These are phyloP conservation scores for Lachnellula suecica DNA, from an alignment of 2,329 filamentous ascomycete genomes.

Conservation along the genomic window DNA sequence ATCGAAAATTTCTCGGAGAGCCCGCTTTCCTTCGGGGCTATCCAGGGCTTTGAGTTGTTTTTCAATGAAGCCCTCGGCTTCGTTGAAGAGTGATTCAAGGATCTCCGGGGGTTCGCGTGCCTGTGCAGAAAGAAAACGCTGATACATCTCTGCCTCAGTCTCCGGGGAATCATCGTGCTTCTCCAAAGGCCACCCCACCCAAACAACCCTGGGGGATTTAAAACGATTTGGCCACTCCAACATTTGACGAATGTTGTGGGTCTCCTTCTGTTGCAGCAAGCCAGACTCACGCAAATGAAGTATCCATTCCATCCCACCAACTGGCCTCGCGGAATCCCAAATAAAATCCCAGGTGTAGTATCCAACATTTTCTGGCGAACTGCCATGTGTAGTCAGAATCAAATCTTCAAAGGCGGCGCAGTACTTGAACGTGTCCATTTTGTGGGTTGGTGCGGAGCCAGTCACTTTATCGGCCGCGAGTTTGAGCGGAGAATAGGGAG, in stretches of 20 bases:
- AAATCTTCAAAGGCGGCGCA: slow-evolving; percentile 33
- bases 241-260: neutral
- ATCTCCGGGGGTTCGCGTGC: slow-evolving; percentile 2
- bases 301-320: slow-evolving; percentile 14
- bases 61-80: slow-evolving; percentile 1
- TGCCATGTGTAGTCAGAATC: no score
- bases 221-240: neutral
- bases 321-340: neutral
- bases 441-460: neutral
- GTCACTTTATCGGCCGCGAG: slow-evolving; percentile 11
- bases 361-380: no score
- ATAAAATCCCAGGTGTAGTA: no score
- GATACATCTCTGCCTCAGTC: slow-evolving; percentile 32
- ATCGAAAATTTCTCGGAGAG: neutral
- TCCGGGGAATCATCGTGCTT: slow-evolving; percentile 6
- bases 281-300: slow-evolving; percentile 6
- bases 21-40: neutral
- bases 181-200: neutral
- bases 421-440: slow-evolving; percentile 23
- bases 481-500: slow-evolving; percentile 31
- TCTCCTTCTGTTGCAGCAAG: slow-evolving; percentile 12
- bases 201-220: neutral
- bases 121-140: slow-evolving; percentile 20
- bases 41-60: slow-evolving; percentile 1
- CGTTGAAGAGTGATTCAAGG: neutral